These are phyloP conservation scores for Phaeodactylum tricornutum DNA, from an alignment of 108 stramenopile species.

Conservation along the genomic window DNA sequence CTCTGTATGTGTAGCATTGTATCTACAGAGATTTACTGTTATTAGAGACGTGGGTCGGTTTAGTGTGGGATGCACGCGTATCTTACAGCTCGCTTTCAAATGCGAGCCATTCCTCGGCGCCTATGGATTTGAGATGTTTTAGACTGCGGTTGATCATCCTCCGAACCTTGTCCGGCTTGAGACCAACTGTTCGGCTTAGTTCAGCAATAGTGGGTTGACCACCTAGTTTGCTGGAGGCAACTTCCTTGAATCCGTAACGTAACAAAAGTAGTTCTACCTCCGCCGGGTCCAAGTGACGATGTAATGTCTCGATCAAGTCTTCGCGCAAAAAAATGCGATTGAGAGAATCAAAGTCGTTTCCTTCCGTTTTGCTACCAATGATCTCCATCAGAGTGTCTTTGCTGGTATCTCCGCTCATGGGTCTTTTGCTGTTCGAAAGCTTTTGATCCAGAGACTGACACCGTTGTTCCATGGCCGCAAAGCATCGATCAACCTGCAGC, in stretches of 20 bases:
- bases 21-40: no score
- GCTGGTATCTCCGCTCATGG: slow-evolving; percentile 14
- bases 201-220: slow-evolving; percentile 74
- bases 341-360: slow-evolving; percentile 31
- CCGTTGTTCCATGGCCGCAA: slow-evolving; percentile 55
- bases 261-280: slow-evolving; percentile 56
- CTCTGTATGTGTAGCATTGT: no score
- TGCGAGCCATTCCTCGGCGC: slow-evolving; percentile 54
- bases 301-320: slow-evolving; percentile 48
- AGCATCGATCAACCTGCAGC: slow-evolving; percentile 57
- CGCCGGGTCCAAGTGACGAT: slow-evolving; percentile 37
- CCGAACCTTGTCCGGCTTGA: slow-evolving; percentile 75
- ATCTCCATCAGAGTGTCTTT: slow-evolving; percentile 53
- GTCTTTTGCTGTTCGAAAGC: slow-evolving; percentile 35
- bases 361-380: slow-evolving; percentile 35
- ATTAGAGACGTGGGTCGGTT: no score
- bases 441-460: slow-evolving; percentile 58
- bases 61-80: no score
- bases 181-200: slow-evolving; percentile 53
- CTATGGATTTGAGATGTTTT: slow-evolving; percentile 39
- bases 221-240: slow-evolving; percentile 13
- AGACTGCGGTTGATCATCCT: slow-evolving; percentile 59
- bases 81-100: slow-evolving; percentile 49
- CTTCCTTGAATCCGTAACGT: slow-evolving; percentile 61
- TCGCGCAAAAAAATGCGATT: slow-evolving; percentile 46